Evolutionary conservation across 2,329 filamentous ascomycete genomes (phyloP), one percentile per base, ranked within the genome.

Genomic region (Monosporascus sp.): DNA sequence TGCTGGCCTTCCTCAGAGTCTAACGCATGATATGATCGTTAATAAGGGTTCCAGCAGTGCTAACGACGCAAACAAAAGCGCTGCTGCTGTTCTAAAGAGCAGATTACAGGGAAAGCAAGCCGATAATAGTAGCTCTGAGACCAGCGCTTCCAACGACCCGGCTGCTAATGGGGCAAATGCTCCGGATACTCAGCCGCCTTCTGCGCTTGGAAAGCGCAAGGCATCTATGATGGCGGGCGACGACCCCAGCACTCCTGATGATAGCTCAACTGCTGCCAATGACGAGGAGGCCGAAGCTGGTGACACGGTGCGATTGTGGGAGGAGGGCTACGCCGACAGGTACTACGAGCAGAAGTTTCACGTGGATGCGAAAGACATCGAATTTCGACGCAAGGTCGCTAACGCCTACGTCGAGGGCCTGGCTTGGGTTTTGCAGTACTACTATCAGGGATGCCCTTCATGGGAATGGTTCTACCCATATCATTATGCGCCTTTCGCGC

Each of bases 391-490:
- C 70, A 83, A 90, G 65, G 95, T 99, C 52, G 94, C 88, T 37
- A 83, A 84, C 51, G 84, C 89, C n/a, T 99, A 99, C 68, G 91
- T 93, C 14, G 91, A 97, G 74, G 94, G 94, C 37, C 80, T 99
- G 9, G 88, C 88, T 22, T 99, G 95, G 94, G 94, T 99, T 39
- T 76, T 99, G 49, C 78, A 92, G 37, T 99, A 99, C 72, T 99
- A 99, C 70, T 96, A 97, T 70, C 94, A 99, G 71, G 94, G 94
- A 25, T 99, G 94, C 64, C 91, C 94, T 22, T 97, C 91, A 0
- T 99, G 95, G 94, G 95, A 93, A 50, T 99, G 94, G 94, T 99
- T 94, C 69, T 99, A 97, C 66, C 94, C 94, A 0, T 96, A 97
- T 66, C 94, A 99, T 68, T 99, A 99, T 68, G 95, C 94, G 1